Base-by-base conservation (phyloP, 352 stramenopile genomes). In the Pythium brassicae region DNA sequence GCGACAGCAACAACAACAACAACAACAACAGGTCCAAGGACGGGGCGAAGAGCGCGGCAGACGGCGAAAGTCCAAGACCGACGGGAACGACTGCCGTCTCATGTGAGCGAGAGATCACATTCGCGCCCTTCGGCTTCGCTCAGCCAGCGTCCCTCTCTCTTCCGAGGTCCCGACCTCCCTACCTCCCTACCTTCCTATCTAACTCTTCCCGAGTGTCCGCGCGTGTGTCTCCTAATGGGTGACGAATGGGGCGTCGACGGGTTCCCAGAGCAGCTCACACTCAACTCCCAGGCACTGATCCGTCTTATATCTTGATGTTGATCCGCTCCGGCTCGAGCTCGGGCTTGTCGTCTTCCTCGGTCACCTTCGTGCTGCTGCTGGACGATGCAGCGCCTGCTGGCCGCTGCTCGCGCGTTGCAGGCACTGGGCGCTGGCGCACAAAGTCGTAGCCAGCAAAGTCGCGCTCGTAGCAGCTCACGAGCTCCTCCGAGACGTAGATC, bases 361-460 rank as follows among this genome's bases (percentile, higher is more conserved):
- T 69, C 56, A 69, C 65, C 48, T 59, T 70, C 39, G 64, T 76
- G 20, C 60, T 71, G 35, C 72, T 76, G 40, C 57, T 65, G 49
- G 63, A 60, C 20, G 34, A 63, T 65, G 17, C 42, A 5, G 42
- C 11, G 17, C 11, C 10, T 47, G n/a, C 20, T 7, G 19, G 10
- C n/a, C n/a, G 42, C 10, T 4, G 42, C 19, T n/a, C 15, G 20
- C 17, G 19, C 39, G 39, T 23, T 22, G 6, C 2, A 23, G 40
- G 43, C 50, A 45, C 42, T 15, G 53, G 19, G 19, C 53, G 27
- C 54, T 69, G 70, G 2, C 83, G 77, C 35, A 92, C 81, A 55
- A 87, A 95, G 55, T 95, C 85, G 59, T 87, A 95, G 15, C 85
- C 85, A 4, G 78, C 78, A 67, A 95, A 95, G 55, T 93, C 85